Evolutionary conservation across 495 filamentous ascomycete genomes (phyloP), one percentile per base, ranked within the genome.

Genomic region (Aspergillus kassunensis): DNA sequence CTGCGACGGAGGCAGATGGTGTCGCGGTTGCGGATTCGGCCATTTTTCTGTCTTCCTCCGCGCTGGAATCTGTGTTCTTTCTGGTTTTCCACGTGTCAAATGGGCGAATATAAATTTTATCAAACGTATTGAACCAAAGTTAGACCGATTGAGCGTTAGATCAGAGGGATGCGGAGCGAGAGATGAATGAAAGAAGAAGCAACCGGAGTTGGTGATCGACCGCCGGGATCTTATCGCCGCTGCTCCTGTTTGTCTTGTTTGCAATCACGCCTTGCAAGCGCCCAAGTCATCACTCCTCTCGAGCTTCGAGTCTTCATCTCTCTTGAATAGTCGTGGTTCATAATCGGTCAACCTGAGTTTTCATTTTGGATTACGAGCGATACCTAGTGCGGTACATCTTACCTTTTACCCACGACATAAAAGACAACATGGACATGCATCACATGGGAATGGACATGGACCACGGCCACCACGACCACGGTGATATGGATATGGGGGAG

Each of bases 401-500:
- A n/a, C n/a, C n/a, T n/a, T n/a, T n/a, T n/a, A n/a, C n/a, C n/a
- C n/a, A n/a, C n/a, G n/a, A n/a, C n/a, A n/a, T n/a, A n/a, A n/a
- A n/a, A n/a, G 9, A 4, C 24, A 27, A 2, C 12, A 73, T 68
- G 63, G 56, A 66, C 25, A 67, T 69, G 64, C 65, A 73, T 43
- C 67, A 73, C 39, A 62, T 63, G 20, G 54, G 44, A 9, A 74
- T 72, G 71, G 68, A 71, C 46, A 74, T 73, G 71, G 65, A 63
- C 46, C 68, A 73, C 40, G 59, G 55, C 13, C 74, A 71, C 43
- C 72, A 81, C 55, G 64, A 66, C 44, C 84, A 89, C 61, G 71
- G 74, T 10, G 76, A 72, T 53, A 83, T 84, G 74, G 77, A 77
- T 59, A 81, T 83, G 71, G 80, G 73, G 35, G 44, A 20, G 45